phyloP scores from a whole-genome alignment of 371 early-diverging fungal genomes.

The Mortierella sp. region DNA sequence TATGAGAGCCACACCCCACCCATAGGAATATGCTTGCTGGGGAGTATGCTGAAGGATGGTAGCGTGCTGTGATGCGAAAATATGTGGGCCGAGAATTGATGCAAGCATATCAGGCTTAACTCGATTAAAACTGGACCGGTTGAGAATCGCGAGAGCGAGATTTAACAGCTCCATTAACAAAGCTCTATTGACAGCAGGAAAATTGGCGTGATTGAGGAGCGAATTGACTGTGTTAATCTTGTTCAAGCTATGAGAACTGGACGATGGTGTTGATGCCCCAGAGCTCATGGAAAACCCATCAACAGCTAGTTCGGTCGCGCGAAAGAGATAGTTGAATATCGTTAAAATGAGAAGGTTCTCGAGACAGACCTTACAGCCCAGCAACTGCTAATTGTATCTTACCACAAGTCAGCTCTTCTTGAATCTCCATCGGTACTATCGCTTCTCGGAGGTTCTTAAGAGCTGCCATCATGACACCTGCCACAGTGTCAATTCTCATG shows the following conservation, averaged over 20 bases:
- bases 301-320: neutral
- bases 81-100: constrained; percentile 50
- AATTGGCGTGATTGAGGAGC: constrained; percentile 46
- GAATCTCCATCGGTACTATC: constrained; percentile 49
- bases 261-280: constrained; percentile 30
- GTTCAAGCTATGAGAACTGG: constrained; percentile 21
- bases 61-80: constrained; percentile 50
- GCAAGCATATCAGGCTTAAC: constrained; percentile 53
- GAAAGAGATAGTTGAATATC: neutral
- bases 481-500: constrained; percentile 51
- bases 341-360: neutral
- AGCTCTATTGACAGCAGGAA: constrained; percentile 49
- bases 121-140: constrained; percentile 50
- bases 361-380: neutral
- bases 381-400: constrained; percentile 6
- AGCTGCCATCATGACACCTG: constrained; percentile 47
- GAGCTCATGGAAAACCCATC: constrained; percentile 15
- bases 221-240: constrained; percentile 51
- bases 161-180: constrained; percentile 50
- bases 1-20: constrained; percentile 49
- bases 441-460: constrained; percentile 52
- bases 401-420: constrained; percentile 44
- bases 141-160: constrained; percentile 48
- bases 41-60: constrained; percentile 53
- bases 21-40: constrained; percentile 50